A percentile compares a stretch with the other conserved stretches of the same genome.
These are phyloP conservation scores for Chondrus crispus DNA, from an alignment of 23 red algal species.

Conservation along the genomic window DNA sequence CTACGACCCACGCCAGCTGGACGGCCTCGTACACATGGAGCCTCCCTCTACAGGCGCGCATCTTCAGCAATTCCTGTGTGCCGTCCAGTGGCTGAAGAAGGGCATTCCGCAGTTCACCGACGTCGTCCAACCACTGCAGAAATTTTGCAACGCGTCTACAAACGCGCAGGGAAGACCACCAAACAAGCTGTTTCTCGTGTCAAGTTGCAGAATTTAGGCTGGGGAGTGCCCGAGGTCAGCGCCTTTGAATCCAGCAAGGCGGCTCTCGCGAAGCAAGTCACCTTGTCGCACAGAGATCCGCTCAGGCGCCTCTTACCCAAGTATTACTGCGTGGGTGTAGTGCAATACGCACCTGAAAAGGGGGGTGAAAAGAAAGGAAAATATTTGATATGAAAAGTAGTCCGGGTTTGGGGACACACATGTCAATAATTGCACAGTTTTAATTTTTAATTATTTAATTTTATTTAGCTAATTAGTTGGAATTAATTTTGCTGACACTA, in stretches of 20 bases:
- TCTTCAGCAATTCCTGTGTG: background rate
- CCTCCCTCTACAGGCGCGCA: background rate
- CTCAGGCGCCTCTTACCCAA: too few relatives aligned
- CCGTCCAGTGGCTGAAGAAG: background rate
- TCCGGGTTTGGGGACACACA: too few relatives aligned
- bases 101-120: background rate
- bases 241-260: background rate
- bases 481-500: too few relatives aligned
- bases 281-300: background rate
- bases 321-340: too few relatives aligned
- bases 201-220: background rate
- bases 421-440: too few relatives aligned
- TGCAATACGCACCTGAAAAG: too few relatives aligned
- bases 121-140: background rate
- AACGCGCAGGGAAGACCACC: background rate
- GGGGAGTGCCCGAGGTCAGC: background rate
- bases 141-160: background rate
- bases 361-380: too few relatives aligned
- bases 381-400: too few relatives aligned
- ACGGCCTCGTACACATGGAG: background rate
- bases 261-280: background rate
- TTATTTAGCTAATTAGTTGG: too few relatives aligned
- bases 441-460: too few relatives aligned
- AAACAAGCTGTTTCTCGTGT: background rate
- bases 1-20: background rate